Conservation (phyloP, 2,329 filamentous ascomycete species). For the Fonsecaea monophora region DNA sequence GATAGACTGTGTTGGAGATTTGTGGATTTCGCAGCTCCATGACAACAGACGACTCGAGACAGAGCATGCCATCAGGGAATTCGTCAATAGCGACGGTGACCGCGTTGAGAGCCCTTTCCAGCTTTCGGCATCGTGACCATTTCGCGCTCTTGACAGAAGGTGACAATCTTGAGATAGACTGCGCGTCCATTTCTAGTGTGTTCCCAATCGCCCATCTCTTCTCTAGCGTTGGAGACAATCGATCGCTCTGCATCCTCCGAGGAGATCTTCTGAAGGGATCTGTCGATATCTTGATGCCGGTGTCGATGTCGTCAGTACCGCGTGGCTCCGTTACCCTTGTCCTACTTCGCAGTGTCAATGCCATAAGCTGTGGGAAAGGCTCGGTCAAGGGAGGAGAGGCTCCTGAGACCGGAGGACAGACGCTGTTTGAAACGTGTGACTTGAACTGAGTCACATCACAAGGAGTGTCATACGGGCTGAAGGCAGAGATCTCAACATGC, state of each 20-base stretch:
- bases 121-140: conserved; percentile 25
- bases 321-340: conserved; percentile 18
- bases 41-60: conserved; percentile 28
- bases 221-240: conserved; percentile 2
- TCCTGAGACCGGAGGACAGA: neutral
- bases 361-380: conserved; percentile 23
- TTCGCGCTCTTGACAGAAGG: conserved; percentile 20
- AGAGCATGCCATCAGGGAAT: conserved; percentile 28
- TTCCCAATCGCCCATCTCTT: conserved; percentile 10
- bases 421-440: conserved; percentile 7
- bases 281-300: conserved; percentile 4
- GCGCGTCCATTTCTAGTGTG: neutral
- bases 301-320: conserved; percentile 19
- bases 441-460: conserved; percentile 19
- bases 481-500: conserved; percentile 33
- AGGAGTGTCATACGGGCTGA: conserved; percentile 39
- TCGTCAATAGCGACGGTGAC: conserved; percentile 33
- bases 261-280: conserved; percentile 31
- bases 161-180: conserved; percentile 8
- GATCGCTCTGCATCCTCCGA: conserved; percentile 15
- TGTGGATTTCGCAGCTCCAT: conserved; percentile 21
- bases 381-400: conserved; percentile 4
- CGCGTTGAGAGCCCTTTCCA: conserved; percentile 24
- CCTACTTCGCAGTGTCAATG: conserved; percentile 7
- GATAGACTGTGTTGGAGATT: conserved; percentile 23